Percentiles rank a stretch among this genome's conserved stretches.
Evolutionary conservation across 768 basidiomycete genomes (phyloP).

Genomic region (Tubosaeta brunneosetosa): DNA sequence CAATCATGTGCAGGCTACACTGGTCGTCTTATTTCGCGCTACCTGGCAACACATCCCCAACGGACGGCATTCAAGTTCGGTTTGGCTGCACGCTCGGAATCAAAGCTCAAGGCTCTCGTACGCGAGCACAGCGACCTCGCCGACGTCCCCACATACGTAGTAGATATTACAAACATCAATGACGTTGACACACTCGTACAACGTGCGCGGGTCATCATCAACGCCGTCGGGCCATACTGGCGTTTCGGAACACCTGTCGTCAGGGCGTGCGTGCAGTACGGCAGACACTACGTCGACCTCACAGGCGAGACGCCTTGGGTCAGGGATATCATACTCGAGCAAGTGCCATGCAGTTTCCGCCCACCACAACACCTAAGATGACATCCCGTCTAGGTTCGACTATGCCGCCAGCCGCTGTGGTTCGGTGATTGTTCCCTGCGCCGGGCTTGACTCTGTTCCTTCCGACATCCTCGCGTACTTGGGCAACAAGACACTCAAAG

Average conservation of each 20-base stretch:
- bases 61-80: constrained; percentile 57
- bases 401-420: constrained; percentile 64
- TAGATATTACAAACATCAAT: constrained; percentile 54
- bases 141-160: constrained; percentile 42
- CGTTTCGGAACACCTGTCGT: constrained; percentile 71
- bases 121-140: constrained; percentile 39
- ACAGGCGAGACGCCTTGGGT: constrained; percentile 72
- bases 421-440: constrained; percentile 74
- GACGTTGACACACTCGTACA: constrained; percentile 57
- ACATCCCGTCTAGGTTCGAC: constrained; percentile 50
- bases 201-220: constrained; percentile 63
- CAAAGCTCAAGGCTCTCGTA: constrained; percentile 54
- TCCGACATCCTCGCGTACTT: constrained; percentile 67
- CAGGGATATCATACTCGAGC: constrained; percentile 55
- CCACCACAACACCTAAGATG: constrained; percentile 5
- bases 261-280: constrained; percentile 68
- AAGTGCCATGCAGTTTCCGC: constrained; percentile 21
- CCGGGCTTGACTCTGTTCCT: constrained; percentile 75
- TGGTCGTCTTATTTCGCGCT: constrained; percentile 62
- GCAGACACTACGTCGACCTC: constrained; percentile 83
- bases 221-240: constrained; percentile 74
- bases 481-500: constrained; percentile 64
- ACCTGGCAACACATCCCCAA: constrained; percentile 63
- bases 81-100: constrained; percentile 62
- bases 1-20: constrained; percentile 47